Base-by-base conservation (phyloP, 2,329 filamentous ascomycete species). In the Beauveria rudraprayagi region DNA sequence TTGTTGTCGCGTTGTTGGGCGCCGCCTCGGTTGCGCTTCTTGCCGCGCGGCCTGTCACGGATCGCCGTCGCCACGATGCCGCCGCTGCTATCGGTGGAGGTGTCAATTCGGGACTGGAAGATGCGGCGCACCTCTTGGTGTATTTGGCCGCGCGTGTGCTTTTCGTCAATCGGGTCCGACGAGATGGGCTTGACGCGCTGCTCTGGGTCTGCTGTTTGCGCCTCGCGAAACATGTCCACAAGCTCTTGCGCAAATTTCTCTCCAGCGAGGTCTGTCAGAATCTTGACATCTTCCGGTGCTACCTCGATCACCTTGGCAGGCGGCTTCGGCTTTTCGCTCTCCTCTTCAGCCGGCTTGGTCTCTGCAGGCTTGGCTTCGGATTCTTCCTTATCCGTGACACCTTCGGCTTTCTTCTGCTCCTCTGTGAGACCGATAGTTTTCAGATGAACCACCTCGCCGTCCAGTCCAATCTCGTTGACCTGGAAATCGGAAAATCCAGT, bases 401-500 rank as follows among this genome's bases (percentile, higher is more conserved):
- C 61, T 60, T 63, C 37, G 54, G 55, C 52, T 63, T 47, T 53
- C 56, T 59, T 55, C 34, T 61, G 56, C 61, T 65, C 63, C 10
- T 67, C 66, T 1, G 57, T 63, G 8, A 71, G 50, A 17, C 72
- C 73, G 19, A 81, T 73, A 58, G 78, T 81, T 61, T 74, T 79
- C 54, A 97, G 77, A 72, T 93, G 91, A 57, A 94, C 73, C 16
- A 96, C 90, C 59, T 85, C 75, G 17, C 92, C 92, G 69, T 88
- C 83, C 34, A 87, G 85, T 22, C 83, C 77, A 64, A 97, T 93
- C 73, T 97, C 92, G 70, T 96, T 92, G 67, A 97, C 92, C 67
- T 94, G 79, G 68, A 97, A 97, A 72, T 97, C 92, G 4, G 92
- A 93, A 73, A 92, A 97, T 66, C 91, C 85, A 55, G 8, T 17